phyloP scores from a whole-genome alignment of 2,329 filamentous ascomycete species.

The Didymellaceae sp. region DNA sequence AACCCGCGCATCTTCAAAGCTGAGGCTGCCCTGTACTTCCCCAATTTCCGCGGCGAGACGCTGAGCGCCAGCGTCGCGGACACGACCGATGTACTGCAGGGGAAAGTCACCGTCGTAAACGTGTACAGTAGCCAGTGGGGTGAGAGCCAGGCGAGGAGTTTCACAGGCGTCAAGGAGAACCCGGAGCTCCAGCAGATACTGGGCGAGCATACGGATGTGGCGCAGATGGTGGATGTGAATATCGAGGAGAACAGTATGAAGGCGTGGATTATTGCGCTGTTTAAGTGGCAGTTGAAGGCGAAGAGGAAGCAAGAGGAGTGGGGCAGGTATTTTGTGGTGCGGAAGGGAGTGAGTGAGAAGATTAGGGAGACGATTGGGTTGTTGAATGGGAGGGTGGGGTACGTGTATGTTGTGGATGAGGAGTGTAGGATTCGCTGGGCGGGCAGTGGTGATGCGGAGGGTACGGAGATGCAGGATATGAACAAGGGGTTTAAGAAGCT shows the following conservation, averaged over 20 bases:
- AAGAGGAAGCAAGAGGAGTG: conserved; percentile 59
- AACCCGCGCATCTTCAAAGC: conserved; percentile 83
- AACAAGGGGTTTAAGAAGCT: conserved; percentile 69
- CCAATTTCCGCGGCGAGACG: conserved; percentile 84
- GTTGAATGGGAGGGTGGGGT: conserved; percentile 90
- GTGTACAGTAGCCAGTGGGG: conserved; percentile 83
- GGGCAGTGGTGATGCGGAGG: conserved; percentile 73
- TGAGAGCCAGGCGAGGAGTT: conserved; percentile 77
- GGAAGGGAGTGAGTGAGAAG: conserved; percentile 61
- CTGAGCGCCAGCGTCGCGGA: conserved; percentile 62
- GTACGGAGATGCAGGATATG: conserved; percentile 70
- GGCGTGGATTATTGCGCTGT: conserved; percentile 62
- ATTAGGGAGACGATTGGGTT: conserved; percentile 68
- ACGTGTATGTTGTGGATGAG: conserved; percentile 88
- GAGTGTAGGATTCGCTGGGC: conserved; percentile 94
- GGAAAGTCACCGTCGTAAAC: conserved; percentile 78
- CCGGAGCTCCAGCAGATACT: conserved; percentile 71
- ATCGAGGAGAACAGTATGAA: conserved; percentile 79
- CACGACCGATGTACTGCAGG: conserved; percentile 77
- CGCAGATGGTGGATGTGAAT: conserved; percentile 86
- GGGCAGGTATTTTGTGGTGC: conserved; percentile 65
- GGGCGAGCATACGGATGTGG: conserved; percentile 57
- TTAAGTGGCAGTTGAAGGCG: conserved; percentile 58
- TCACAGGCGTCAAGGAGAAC: conserved; percentile 68
- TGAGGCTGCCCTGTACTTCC: conserved; percentile 87